A percentile compares a stretch with the other conserved stretches of the same genome.
phyloP scores from a whole-genome alignment of 2,329 filamentous ascomycete species.

The Cylindrodendrum hubeiense region DNA sequence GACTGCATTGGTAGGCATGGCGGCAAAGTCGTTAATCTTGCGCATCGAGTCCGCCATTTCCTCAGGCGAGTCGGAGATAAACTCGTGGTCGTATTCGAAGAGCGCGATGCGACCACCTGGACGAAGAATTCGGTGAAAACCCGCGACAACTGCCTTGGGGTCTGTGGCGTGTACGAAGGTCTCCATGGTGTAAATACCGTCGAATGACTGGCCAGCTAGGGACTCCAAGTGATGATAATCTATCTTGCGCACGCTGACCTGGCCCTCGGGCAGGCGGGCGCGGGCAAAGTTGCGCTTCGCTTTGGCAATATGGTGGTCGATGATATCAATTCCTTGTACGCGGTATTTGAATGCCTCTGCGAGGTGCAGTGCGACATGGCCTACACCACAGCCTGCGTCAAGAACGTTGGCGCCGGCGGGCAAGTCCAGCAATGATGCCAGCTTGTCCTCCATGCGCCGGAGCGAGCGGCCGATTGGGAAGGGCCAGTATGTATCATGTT shows the following conservation, averaged over 20 bases:
- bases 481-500: conserved; percentile 57
- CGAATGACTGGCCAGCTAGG: conserved; percentile 54
- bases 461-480: conserved; percentile 59
- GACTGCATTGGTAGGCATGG: conserved; percentile 58
- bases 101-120: conserved; percentile 61
- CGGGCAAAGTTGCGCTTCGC: conserved; percentile 55
- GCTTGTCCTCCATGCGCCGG: conserved; percentile 63
- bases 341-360: conserved; percentile 53
- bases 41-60: conserved; percentile 39
- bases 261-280: conserved; percentile 47
- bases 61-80: not conserved
- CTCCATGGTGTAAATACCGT: conserved; percentile 69
- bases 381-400: conserved; percentile 64
- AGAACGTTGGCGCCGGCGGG: conserved; percentile 56
- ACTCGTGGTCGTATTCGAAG: conserved; percentile 61
- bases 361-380: conserved; percentile 61
- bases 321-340: conserved; percentile 61
- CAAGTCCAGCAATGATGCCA: conserved; percentile 54
- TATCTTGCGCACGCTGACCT: conserved; percentile 53
- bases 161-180: conserved; percentile 67
- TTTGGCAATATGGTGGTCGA: conserved; percentile 59
- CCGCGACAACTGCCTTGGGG: conserved; percentile 55
- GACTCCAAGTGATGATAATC: conserved; percentile 65
- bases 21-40: conserved; percentile 55
- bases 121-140: conserved; percentile 60